Evolutionary conservation across 768 basidiomycete genomes (phyloP).

Genomic region (Fomitopsis pulvina): DNA sequence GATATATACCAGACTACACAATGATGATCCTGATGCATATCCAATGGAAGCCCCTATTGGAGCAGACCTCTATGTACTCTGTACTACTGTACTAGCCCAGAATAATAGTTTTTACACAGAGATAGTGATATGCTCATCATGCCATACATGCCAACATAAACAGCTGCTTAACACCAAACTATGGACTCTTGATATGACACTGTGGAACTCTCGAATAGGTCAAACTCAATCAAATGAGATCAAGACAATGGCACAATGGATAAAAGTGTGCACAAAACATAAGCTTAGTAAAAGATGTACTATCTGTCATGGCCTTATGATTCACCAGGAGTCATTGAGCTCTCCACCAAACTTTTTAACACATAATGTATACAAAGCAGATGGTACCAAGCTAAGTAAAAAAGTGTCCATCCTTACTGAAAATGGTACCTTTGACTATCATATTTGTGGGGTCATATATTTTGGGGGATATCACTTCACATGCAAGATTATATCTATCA

Average conservation of each 20-base stretch:
- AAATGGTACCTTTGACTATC: background rate
- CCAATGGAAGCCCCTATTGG: too few relatives aligned
- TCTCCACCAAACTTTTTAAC: background rate
- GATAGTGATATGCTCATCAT: too few relatives aligned
- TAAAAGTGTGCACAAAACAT: too few relatives aligned
- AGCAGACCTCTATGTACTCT: too few relatives aligned
- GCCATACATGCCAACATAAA: too few relatives aligned
- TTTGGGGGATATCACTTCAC: constrained; percentile 19
- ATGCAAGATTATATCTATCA: constrained; percentile 9
- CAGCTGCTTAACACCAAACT: too few relatives aligned
- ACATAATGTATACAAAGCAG: constrained; percentile 2
- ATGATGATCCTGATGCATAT: background rate
- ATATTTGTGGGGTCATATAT: constrained; percentile 18
- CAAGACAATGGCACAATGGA: too few relatives aligned
- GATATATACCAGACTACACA: background rate
- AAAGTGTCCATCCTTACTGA: background rate
- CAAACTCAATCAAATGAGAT: too few relatives aligned
- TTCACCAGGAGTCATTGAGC: background rate
- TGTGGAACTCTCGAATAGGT: too few relatives aligned
- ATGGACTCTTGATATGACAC: too few relatives aligned
- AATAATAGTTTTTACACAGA: too few relatives aligned
- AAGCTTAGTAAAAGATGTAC: background rate
- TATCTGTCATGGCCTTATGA: background rate
- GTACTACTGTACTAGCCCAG: too few relatives aligned
- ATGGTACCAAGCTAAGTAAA: background rate